These are phyloP conservation scores for Ceratocystis harringtonii DNA, from an alignment of 2,329 filamentous ascomycete species.

Conservation along the genomic window DNA sequence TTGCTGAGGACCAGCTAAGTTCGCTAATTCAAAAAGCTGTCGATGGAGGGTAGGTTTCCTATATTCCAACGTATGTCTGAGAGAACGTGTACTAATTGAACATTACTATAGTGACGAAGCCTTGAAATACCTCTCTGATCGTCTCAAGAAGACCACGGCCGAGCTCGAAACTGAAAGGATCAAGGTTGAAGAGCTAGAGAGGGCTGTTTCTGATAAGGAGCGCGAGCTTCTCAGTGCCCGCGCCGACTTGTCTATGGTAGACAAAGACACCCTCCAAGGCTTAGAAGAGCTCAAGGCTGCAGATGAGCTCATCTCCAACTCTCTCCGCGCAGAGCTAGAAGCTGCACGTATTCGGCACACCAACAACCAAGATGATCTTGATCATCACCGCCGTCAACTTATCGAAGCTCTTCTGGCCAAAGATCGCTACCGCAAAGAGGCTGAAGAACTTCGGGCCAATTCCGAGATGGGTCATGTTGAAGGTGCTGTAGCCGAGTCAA, in stretches of 20 bases:
- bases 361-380: slow-evolving; percentile 35
- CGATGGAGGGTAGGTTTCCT: slow-evolving; percentile 40
- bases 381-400: slow-evolving; percentile 44
- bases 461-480: slow-evolving; percentile 24
- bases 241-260: slow-evolving; percentile 39
- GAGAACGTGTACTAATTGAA: slow-evolving; percentile 1
- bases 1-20: slow-evolving; percentile 43
- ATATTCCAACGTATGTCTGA: not conserved
- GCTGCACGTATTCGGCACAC: slow-evolving; percentile 37
- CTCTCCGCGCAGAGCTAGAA: slow-evolving; percentile 43
- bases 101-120: slow-evolving; percentile 17
- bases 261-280: slow-evolving; percentile 38
- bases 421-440: slow-evolving; percentile 42
- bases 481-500: slow-evolving; percentile 24
- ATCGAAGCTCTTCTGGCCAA: slow-evolving; percentile 45
- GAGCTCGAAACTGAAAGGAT: slow-evolving; percentile 35
- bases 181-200: slow-evolving; percentile 31
- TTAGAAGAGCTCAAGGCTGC: slow-evolving; percentile 44
- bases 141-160: slow-evolving; percentile 30
- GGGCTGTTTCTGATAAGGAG: slow-evolving; percentile 36
- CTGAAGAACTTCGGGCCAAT: slow-evolving; percentile 30
- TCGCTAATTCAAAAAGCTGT: slow-evolving; percentile 36
- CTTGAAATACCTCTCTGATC: slow-evolving; percentile 24
- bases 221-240: slow-evolving; percentile 39
- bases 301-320: slow-evolving; percentile 43